Evolutionary conservation across 345 rosid species (phyloP).

Genomic region (Capsella bursapastoris): DNA sequence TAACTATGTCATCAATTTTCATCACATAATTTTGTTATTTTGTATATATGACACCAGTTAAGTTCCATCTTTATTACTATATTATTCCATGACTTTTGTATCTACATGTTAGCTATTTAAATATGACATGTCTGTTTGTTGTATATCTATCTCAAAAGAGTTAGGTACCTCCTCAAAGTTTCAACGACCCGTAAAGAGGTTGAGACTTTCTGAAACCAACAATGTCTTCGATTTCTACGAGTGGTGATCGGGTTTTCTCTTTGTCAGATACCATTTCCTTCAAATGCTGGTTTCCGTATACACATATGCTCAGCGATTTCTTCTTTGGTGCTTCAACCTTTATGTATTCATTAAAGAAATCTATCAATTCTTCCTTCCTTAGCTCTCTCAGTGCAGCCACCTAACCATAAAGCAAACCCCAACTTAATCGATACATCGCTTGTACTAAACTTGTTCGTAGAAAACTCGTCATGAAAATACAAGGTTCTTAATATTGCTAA

Average conservation of each 20-base stretch:
- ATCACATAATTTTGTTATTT: neutral
- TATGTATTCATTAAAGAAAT: slow-evolving; percentile 66
- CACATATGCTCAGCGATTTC: slow-evolving; percentile 63
- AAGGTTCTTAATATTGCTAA: neutral
- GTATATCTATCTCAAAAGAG: neutral
- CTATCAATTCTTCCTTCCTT: slow-evolving; percentile 61
- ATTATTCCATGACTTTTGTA: neutral
- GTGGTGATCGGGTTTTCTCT: slow-evolving; percentile 37
- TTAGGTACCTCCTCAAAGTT: slow-evolving; percentile 41
- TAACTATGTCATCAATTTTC: neutral
- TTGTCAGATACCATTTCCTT: slow-evolving; percentile 53
- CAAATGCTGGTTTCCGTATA: slow-evolving; percentile 65
- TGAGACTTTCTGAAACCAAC: slow-evolving; percentile 74
- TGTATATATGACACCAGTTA: neutral
- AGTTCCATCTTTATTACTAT: neutral
- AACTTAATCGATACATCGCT: neutral
- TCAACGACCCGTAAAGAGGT: slow-evolving; percentile 81
- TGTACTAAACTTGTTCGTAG: neutral
- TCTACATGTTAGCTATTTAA: neutral
- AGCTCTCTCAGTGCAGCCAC: slow-evolving; percentile 70
- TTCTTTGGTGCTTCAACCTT: slow-evolving; percentile 65
- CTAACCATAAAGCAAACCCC: slow-evolving; percentile 46
- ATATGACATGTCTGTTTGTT: neutral
- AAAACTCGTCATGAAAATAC: neutral
- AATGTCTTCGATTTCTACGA: slow-evolving; percentile 57